These are phyloP conservation scores for Candida pini DNA, from an alignment of 805 yeast genomes.

Conservation along the genomic window DNA sequence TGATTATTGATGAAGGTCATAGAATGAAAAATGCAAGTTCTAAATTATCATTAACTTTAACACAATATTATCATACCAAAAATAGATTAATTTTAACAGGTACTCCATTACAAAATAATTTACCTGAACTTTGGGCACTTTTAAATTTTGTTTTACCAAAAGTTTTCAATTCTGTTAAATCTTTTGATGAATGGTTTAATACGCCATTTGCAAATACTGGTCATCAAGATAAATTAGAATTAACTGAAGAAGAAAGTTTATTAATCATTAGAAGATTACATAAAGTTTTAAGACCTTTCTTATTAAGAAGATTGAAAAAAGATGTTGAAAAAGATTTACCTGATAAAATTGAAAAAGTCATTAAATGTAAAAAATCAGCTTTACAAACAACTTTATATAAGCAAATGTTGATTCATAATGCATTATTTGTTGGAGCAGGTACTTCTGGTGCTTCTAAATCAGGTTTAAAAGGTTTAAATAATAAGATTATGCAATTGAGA, in stretches of 20 bases:
- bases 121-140: constrained; percentile 84
- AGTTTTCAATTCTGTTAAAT: constrained; percentile 78
- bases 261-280: constrained; percentile 80
- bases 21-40: constrained; percentile 79
- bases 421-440: constrained; percentile 57
- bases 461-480: constrained; percentile 73
- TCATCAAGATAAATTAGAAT: constrained; percentile 69
- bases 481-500: constrained; percentile 79
- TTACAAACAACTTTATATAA: constrained; percentile 66
- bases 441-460: constrained; percentile 54
- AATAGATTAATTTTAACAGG: constrained; percentile 80
- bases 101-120: constrained; percentile 80
- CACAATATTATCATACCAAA: constrained; percentile 66
- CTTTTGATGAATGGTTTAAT: constrained; percentile 87
- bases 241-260: constrained; percentile 81
- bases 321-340: constrained; percentile 87
- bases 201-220: constrained; percentile 87
- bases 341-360: constrained; percentile 75
- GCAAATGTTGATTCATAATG: constrained; percentile 71
- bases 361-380: constrained; percentile 73
- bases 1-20: constrained; percentile 91
- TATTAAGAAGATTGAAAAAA: constrained; percentile 75
- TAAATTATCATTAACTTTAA: constrained; percentile 65
- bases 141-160: constrained; percentile 78
- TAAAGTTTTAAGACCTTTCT: constrained; percentile 79